These are phyloP conservation scores for Magnaporthales sp. DNA, from an alignment of 2,329 filamentous ascomycete genomes.

Conservation along the genomic window DNA sequence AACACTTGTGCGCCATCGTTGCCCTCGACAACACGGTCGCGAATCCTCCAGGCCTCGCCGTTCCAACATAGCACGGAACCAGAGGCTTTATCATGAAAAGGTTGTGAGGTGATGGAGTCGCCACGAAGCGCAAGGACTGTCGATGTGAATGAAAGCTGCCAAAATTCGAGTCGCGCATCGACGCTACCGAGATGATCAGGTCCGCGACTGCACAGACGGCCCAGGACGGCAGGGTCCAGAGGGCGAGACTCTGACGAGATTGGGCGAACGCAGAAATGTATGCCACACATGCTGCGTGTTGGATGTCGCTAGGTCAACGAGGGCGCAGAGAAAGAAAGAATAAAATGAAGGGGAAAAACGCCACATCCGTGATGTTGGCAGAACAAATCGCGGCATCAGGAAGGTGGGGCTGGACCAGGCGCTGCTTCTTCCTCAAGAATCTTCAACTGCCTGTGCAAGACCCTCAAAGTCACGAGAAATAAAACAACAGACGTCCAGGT, in stretches of 20 bases:
- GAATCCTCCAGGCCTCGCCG: conserved; percentile 83
- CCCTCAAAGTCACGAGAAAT: neutral
- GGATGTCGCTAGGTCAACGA: too few species aligned
- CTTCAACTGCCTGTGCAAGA: too few species aligned
- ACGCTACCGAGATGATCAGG: conserved; percentile 48
- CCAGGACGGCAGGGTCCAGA: conserved; percentile 28
- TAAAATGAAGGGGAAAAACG: neutral
- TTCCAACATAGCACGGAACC: conserved; percentile 87
- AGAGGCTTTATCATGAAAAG: conserved; percentile 48
- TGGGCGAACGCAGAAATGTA: conserved; percentile 41
- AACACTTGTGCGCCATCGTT: conserved; percentile 76
- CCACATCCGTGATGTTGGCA: neutral
- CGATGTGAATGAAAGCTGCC: conserved; percentile 58
- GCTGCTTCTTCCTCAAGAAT: neutral
- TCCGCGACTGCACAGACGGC: conserved; percentile 44
- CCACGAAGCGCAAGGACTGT: conserved; percentile 90
- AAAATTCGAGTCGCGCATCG: conserved; percentile 18
- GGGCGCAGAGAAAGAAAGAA: neutral
- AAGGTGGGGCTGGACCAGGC: neutral
- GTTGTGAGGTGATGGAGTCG: conserved; percentile 60
- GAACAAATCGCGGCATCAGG: neutral
- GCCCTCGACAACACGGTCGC: conserved; percentile 45
- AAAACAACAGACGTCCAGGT: neutral
- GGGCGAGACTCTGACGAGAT: conserved; percentile 17
- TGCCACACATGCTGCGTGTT: conserved; percentile 49